phyloP scores from a whole-genome alignment of 2,329 filamentous ascomycete genomes.

The Cercospora sp. region DNA sequence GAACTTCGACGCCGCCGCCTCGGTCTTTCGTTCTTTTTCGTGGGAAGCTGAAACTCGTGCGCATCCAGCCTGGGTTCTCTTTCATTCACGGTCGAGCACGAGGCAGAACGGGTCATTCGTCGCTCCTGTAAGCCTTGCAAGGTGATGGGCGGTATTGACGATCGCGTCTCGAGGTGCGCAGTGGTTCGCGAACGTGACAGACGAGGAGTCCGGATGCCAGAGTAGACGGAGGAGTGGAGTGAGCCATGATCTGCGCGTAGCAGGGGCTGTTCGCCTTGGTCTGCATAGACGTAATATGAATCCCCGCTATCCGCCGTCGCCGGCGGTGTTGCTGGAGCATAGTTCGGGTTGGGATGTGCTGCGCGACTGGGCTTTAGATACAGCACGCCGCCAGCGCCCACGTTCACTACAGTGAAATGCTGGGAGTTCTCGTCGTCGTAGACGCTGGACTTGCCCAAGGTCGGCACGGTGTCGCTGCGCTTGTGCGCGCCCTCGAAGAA shows the following conservation, averaged over 20 bases:
- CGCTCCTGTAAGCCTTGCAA: constrained; percentile 25
- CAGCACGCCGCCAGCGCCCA: constrained; percentile 49
- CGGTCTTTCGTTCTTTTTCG: constrained; percentile 29
- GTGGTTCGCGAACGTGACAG: constrained; percentile 16
- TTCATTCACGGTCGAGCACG: constrained; percentile 73
- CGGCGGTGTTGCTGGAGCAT: constrained; percentile 34
- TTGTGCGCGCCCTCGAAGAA: constrained; percentile 22
- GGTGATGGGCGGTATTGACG: constrained; percentile 20
- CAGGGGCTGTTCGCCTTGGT: constrained; percentile 20
- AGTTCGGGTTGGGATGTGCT: constrained; percentile 23
- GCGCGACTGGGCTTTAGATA: constrained; percentile 44
- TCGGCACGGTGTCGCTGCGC: constrained; percentile 24
- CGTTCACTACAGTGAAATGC: constrained; percentile 51
- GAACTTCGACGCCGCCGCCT: constrained; percentile 33
- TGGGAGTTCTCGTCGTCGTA: constrained; percentile 33
- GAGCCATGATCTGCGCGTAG: constrained; percentile 23
- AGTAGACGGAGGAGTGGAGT: constrained; percentile 13
- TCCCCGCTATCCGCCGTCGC: constrained; percentile 27
- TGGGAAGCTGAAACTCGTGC: constrained; percentile 31
- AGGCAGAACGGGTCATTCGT: constrained; percentile 60
- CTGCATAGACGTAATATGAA: constrained; percentile 20
- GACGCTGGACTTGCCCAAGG: constrained; percentile 24
- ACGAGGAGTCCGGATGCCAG: constrained; percentile 33
- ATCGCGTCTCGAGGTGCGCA: constrained; percentile 6
- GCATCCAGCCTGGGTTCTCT: constrained; percentile 41